phyloP scores from a whole-genome alignment of 257 asterid genomes.

The Primulina tabacum region DNA sequence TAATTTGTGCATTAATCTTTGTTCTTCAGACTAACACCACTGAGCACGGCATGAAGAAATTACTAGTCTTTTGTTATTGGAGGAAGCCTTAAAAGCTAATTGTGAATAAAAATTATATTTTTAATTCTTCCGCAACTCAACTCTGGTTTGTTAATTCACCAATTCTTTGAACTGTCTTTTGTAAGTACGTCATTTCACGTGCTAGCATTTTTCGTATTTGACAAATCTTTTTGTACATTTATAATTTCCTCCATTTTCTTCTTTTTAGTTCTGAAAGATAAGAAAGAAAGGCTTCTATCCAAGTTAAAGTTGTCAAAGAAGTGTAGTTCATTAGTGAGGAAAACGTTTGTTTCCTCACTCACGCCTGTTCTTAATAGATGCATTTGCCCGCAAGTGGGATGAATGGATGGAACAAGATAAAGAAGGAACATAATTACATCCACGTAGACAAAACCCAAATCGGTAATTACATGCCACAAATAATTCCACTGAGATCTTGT shows the following conservation, averaged over 20 bases:
- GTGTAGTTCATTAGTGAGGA: no score
- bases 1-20: background rate
- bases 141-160: background rate
- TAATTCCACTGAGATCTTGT: no score
- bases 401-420: no score
- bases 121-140: background rate
- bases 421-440: no score
- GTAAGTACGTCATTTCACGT: background rate
- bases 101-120: background rate
- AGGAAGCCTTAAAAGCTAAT: background rate
- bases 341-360: no score
- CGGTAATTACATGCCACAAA: no score
- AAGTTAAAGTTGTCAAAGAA: background rate
- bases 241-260: background rate
- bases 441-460: no score
- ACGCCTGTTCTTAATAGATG: no score
- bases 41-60: background rate
- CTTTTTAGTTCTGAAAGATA: background rate
- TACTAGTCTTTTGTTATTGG: background rate
- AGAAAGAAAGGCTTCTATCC: background rate
- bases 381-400: no score
- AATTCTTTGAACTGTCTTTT: background rate
- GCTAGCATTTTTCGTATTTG: background rate
- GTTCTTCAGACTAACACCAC: background rate
- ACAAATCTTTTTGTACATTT: background rate